Base-by-base conservation (phyloP, 192 early-diverging fungal genomes). In the Jimgerdemannia lactiflua region DNA sequence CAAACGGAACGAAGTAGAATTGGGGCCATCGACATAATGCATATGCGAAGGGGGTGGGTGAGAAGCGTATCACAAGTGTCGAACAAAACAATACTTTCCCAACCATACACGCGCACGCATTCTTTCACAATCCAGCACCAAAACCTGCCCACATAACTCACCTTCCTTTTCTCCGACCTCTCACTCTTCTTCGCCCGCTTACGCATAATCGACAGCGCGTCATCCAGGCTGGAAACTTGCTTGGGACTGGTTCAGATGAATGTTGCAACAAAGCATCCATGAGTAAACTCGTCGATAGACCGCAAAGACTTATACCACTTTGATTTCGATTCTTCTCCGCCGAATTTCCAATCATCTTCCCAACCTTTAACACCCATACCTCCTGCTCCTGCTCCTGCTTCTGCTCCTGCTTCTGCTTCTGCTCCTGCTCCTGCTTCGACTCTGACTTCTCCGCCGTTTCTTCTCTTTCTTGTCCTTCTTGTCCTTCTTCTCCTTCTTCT, bases 381-480 rank as follows among this genome's bases (percentile, higher is more conserved):
- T 59, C 29, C 41, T 70, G 8, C 71, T 67, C n/a, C 71, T 43
- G 64, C 69, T 68, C 14, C 40, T 20, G 6, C 73, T 43, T 59
- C 41, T 66, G 40, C 69, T 69, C 44, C 44, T 39, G n/a, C 49
- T 54, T 19, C 41, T 43, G 64, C 69, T 68, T 4, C 40, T 20
- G 6, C 73, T 43, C 2, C 41, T 66, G 40, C 69, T 69, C 44
- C 41, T 66, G 40, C 69, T 69, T 42, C 44, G 29, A 19, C 59
- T 70, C 66, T 54, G 70, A 41, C 67, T 49, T 11, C 68, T 49
- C 6, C 75, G 67, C 10, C 78, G 64, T 67, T 74, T 66, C 67
- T 65, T 69, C 39, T 64, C 72, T 9, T 86, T 81, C 68, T 71
- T 67, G 40, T 87, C 78, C 11, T 83, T 81, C 63, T 79, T 71